A percentile compares a stretch with the other conserved stretches of the same genome.
Evolutionary conservation across 2,329 filamentous ascomycete genomes (phyloP).

Genomic region (Fusarium dimerum): DNA sequence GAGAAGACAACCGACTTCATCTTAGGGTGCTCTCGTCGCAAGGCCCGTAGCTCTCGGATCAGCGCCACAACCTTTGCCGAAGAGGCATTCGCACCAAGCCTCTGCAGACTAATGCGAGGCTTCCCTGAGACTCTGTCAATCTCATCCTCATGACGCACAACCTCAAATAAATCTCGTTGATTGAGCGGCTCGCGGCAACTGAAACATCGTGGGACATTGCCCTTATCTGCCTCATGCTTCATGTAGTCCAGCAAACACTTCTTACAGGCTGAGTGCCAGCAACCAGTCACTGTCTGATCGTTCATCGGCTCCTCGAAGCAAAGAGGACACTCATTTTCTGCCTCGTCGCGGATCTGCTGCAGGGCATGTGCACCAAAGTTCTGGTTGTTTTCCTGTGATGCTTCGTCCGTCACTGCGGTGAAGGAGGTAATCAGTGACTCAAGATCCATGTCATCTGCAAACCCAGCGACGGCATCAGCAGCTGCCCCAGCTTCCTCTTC

Average conservation of each 20-base stretch:
- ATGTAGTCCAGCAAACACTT: slow-evolving; percentile 90
- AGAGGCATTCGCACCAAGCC: slow-evolving; percentile 64
- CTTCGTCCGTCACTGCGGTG: slow-evolving; percentile 65
- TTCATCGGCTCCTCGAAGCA: slow-evolving; percentile 96
- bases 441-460: slow-evolving; percentile 96
- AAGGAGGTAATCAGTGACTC: slow-evolving; percentile 84
- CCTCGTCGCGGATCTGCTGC: slow-evolving; percentile 87
- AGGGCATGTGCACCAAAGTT: slow-evolving; percentile 82
- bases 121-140: slow-evolving; percentile 45
- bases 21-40: slow-evolving; percentile 64
- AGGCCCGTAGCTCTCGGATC: slow-evolving; percentile 69
- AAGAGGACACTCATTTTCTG: slow-evolving; percentile 87
- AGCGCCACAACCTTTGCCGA: slow-evolving; percentile 88
- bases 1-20: slow-evolving; percentile 94
- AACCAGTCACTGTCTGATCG: slow-evolving; percentile 90
- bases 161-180: slow-evolving; percentile 84
- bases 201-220: slow-evolving; percentile 79
- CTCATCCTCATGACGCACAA: slow-evolving; percentile 75
- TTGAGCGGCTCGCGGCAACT: slow-evolving; percentile 85
- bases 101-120: slow-evolving; percentile 60
- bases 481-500: slow-evolving; percentile 77
- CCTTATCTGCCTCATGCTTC: slow-evolving; percentile 78
- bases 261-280: slow-evolving; percentile 97
- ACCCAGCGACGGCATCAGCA: slow-evolving; percentile 75
- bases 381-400: slow-evolving; percentile 58